These are phyloP conservation scores for Wilcoxina mikolae DNA, from an alignment of 495 filamentous ascomycete species.

Conservation along the genomic window DNA sequence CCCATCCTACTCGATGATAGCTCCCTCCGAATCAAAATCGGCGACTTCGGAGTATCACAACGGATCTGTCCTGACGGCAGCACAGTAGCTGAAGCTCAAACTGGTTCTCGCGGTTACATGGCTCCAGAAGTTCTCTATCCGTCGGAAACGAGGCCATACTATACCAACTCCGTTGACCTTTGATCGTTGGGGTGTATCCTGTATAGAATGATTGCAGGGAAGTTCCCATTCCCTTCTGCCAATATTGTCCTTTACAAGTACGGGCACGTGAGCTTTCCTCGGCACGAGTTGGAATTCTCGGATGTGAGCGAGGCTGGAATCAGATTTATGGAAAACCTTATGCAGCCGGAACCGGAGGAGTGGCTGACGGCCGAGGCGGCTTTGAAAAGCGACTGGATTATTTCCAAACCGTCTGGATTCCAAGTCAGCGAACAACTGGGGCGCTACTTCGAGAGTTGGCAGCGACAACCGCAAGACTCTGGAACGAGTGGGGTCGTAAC, in stretches of 20 bases:
- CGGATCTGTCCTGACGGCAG: no score
- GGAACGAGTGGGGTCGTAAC: no score
- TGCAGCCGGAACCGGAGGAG: neutral
- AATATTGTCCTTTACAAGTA: neutral
- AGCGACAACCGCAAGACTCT: no score
- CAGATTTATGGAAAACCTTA: neutral
- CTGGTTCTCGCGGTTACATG: slow-evolving; percentile 24
- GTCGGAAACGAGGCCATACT: neutral
- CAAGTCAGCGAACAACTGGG: neutral
- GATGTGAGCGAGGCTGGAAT: neutral
- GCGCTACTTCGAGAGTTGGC: no score
- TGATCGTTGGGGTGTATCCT: slow-evolving; percentile 26
- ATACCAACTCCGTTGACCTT: slow-evolving; percentile 27
- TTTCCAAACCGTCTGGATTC: neutral
- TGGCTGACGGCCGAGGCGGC: neutral
- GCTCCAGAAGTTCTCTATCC: slow-evolving; percentile 30
- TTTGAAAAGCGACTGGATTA: neutral
- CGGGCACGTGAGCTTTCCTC: neutral
- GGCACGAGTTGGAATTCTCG: neutral
- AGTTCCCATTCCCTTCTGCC: slow-evolving; percentile 2
- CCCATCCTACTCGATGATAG: slow-evolving; percentile 13
- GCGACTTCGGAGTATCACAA: slow-evolving; percentile 32
- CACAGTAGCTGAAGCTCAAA: slow-evolving; percentile 19
- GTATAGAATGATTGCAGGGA: slow-evolving; percentile 12
- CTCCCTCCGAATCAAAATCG: slow-evolving; percentile 31